Evolutionary conservation across 2,329 filamentous ascomycete species (phyloP), one percentile per base, ranked within the genome.

Genomic region (Pseudopithomyces chartarum): DNA sequence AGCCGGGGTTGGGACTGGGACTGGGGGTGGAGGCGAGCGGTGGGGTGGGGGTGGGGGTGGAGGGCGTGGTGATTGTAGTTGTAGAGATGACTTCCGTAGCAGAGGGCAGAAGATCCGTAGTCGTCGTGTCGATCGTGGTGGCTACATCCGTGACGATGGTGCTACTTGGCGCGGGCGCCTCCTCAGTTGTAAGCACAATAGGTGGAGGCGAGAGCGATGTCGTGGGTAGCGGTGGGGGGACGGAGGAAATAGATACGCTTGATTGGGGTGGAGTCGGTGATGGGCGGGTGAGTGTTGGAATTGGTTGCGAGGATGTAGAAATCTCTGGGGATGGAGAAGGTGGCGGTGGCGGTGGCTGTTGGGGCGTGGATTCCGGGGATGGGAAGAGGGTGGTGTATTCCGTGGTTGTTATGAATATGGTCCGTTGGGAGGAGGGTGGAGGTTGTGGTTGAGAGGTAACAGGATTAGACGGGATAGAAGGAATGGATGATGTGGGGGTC

Each of bases 351-450:
- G 33, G 15, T 29, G 20, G 22, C 19, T 6, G 15, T 29, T 39
- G 34, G 7, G 54, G 48, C 15, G 64, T 55, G 15, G 55, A 43
- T 12, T 57, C 23, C 19, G 54, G 39, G 11, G 67, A 65, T 6
- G 57, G 61, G 19, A 59, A 64, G 3, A 72, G 58, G 12, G 71
- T 73, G 3, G 68, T 71, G 54, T 67, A 73, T 45, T 68, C 57
- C 1, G 69, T 73, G 33, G 65, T 61, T 2, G 66, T 73, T 32
- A 73, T 60, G 26, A 62, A 48, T 38, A 67, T 34, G 23, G 36
- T 51, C 1, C 48, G 48, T 22, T 26, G 32, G 33, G 48, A 32
- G 7, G 48, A 26, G 46, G 39, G 19, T 26, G 19, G 32, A 15
- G 17, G n/a, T 23, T 38, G 12, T 7, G 47, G 5, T 36, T 29